phyloP scores from a whole-genome alignment of 1,284 basidiomycete species.

The Ganoderma boninense region DNA sequence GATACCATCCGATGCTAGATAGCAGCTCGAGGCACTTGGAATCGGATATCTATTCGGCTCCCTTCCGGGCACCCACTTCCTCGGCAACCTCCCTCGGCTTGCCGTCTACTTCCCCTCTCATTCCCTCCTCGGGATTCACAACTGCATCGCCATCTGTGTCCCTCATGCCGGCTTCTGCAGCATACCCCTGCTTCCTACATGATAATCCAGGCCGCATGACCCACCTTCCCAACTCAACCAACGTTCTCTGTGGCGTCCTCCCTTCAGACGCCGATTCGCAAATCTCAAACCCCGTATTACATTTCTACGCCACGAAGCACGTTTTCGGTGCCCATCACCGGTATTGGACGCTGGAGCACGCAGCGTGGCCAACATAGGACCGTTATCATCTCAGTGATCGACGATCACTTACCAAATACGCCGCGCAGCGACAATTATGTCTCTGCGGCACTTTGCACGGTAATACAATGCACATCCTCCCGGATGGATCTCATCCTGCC shows the following conservation, averaged over 20 bases:
- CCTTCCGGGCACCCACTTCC: constrained; percentile 9
- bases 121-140: neutral
- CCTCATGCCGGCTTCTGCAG: neutral
- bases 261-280: neutral
- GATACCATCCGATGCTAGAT: constrained; percentile 16
- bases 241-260: constrained; percentile 23
- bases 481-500: constrained; percentile 26
- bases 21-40: constrained; percentile 9
- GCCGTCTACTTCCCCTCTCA: neutral
- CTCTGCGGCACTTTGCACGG: neutral
- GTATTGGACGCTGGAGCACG: constrained; percentile 22
- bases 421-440: constrained; percentile 10
- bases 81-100: constrained; percentile 17
- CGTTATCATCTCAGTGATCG: constrained; percentile 33
- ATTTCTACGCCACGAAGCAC: constrained; percentile 16
- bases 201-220: constrained; percentile 20
- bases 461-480: constrained; percentile 9
- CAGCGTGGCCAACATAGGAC: constrained; percentile 17
- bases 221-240: constrained; percentile 14
- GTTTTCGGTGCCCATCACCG: constrained; percentile 19
- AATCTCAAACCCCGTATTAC: constrained; percentile 1
- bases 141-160: neutral
- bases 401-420: constrained; percentile 29
- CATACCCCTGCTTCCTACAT: neutral
- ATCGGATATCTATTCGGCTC: constrained; percentile 11